A percentile compares a stretch with the other conserved stretches of the same genome.
These are phyloP conservation scores for Schizosaccharomyces osmophilus DNA, from an alignment of 805 yeast genomes.

Conservation along the genomic window DNA sequence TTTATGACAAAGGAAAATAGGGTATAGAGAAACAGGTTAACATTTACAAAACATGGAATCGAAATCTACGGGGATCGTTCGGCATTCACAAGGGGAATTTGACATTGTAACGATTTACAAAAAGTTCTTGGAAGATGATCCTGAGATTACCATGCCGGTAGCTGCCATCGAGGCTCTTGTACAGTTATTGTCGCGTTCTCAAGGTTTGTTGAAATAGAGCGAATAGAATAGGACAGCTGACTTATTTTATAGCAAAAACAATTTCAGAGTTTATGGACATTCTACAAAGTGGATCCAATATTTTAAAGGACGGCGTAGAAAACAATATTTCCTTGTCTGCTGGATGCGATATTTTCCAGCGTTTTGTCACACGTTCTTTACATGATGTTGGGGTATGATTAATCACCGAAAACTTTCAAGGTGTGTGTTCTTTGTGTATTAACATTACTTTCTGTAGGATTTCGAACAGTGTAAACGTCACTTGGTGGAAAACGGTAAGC, in stretches of 20 bases:
- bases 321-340: constrained; percentile 87
- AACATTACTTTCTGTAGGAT: constrained; percentile 20
- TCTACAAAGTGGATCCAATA: constrained; percentile 50
- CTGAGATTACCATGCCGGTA: constrained; percentile 97
- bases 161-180: constrained; percentile 94
- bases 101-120: constrained; percentile 67
- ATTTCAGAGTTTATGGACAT: constrained; percentile 76
- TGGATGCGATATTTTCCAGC: constrained; percentile 87
- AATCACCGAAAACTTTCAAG: too few species aligned
- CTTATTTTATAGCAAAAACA: constrained; percentile 30
- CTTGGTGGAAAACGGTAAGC: constrained; percentile 76
- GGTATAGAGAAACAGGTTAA: too few species aligned
- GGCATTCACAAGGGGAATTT: constrained; percentile 19
- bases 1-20: too few species aligned
- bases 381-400: constrained; percentile 28
- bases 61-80: not conserved
- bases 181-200: constrained; percentile 23
- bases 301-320: constrained; percentile 52
- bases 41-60: not conserved
- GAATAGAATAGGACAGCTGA: not conserved
- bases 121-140: constrained; percentile 59
- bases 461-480: constrained; percentile 85
- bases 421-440: not conserved
- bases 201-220: not conserved
- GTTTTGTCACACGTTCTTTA: constrained; percentile 79